Base-by-base conservation (phyloP, 2,329 filamentous ascomycete genomes). In the Fusarium tricinctum region DNA sequence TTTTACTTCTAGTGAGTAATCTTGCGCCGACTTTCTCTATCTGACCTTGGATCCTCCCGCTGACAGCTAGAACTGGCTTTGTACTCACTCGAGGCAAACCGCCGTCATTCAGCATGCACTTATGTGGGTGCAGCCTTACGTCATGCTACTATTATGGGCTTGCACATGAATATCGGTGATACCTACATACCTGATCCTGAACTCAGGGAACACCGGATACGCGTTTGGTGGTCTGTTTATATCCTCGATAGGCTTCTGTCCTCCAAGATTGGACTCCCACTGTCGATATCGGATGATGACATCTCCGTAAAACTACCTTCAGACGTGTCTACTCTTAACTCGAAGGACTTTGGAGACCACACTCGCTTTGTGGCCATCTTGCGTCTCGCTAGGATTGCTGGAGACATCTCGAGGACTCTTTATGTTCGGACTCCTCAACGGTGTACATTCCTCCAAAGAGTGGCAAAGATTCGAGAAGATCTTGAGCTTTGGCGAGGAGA, bases 291-390 rank as follows among this genome's bases (percentile, higher is more conserved):
- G 6, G 46, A 48, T 17, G 32, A 17, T 3, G 46, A 48, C 6
- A 48, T 48, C 46, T 48, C 46, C 13, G 32, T 48, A 3, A n/a
- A 48, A 38, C 32, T 48, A 14, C 46, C 46, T 8, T 48, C 45
- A 2, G 13, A 22, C 10, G 15, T 15, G 9, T n/a, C 46, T 8
- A 6, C 30, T 26, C 32, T 48, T 12, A 48, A 12, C 32, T 26
- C 20, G 10, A 19, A 38, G 4, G 32, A 48, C 32, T 48, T 48
- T 35, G 46, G 32, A 5, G 46, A 38, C 5, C 32, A 38, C 5
- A 10, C 14, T 19, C 30, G 32, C 8, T 19, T 48, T 26, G 20
- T 48, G 10, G 46, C 17, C 12, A 8, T 38, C 14, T 12, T 48
- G 12, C 30, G 20, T 8, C 46, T 48, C 17, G 15, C 19, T 17